Evolutionary conservation across 305 asterid genomes (phyloP).

Genomic region (Fraxinus latifolia): DNA sequence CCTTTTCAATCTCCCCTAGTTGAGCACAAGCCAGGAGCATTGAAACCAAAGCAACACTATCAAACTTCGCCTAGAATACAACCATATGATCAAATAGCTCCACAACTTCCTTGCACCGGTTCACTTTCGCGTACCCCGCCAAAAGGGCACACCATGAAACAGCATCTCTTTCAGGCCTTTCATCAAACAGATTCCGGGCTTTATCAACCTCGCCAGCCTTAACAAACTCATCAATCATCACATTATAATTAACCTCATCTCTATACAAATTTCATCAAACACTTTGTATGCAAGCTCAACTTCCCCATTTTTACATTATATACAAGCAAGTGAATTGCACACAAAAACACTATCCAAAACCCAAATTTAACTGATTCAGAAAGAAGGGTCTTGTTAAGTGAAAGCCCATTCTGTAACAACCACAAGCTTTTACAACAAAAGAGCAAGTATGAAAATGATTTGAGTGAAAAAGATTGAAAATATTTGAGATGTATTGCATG

Average conservation of each 20-base stretch:
- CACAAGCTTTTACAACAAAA: constrained; percentile 66
- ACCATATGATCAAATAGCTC: constrained; percentile 56
- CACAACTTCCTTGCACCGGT: constrained; percentile 46
- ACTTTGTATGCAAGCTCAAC: constrained; percentile 33
- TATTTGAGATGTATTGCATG: constrained; percentile 42
- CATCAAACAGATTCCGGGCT: constrained; percentile 53
- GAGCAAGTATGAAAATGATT: constrained; percentile 48
- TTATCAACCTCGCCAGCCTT: constrained; percentile 50
- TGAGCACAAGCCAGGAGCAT: constrained; percentile 76
- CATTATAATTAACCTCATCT: constrained; percentile 23
- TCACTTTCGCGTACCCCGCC: constrained; percentile 64
- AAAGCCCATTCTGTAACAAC: constrained; percentile 32
- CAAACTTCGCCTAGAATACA: constrained; percentile 30
- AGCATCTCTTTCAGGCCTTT: constrained; percentile 54
- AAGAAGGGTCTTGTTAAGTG: constrained; percentile 44
- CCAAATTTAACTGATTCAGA: constrained; percentile 52
- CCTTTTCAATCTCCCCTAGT: constrained; percentile 58
- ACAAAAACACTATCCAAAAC: constrained; percentile 53
- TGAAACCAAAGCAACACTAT: constrained; percentile 58
- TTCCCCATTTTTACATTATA: constrained; percentile 37
- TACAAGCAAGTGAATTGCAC: constrained; percentile 45
- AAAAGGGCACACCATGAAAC: constrained; percentile 62
- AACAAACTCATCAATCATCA: constrained; percentile 58
- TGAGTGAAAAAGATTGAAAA: constrained; percentile 33
- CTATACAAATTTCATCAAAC: no score